Conservation (phyloP, 768 basidiomycete genomes). For the Tylopilus sp. region DNA sequence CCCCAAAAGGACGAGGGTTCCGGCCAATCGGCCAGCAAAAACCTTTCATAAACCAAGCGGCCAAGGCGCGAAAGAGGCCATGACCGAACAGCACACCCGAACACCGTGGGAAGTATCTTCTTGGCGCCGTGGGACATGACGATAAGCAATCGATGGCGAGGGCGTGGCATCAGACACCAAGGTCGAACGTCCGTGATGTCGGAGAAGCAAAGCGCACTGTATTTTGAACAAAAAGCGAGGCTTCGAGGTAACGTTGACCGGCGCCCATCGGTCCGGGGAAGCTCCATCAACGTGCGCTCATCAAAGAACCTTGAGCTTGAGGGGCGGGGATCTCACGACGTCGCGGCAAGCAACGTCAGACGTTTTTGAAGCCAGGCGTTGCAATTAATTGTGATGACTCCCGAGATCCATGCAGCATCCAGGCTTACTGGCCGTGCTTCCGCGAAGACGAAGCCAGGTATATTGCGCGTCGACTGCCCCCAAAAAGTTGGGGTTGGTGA, state of each 20-base stretch:
- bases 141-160: neutral
- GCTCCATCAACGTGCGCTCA: neutral
- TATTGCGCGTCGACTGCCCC: neutral
- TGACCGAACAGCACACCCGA: neutral
- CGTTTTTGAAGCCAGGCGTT: neutral
- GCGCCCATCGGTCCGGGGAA: neutral
- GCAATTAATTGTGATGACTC: neutral
- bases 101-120: neutral
- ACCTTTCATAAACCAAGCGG: neutral
- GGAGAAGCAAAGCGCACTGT: neutral
- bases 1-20: neutral
- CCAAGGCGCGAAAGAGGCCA: neutral
- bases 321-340: slow-evolving; percentile 1
- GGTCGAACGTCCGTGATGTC: neutral
- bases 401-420: neutral
- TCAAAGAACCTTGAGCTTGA: neutral
- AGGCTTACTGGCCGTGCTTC: neutral
- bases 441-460: neutral
- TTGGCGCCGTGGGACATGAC: neutral
- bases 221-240: neutral
- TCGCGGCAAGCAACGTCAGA: slow-evolving; percentile 1
- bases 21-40: neutral
- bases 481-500: neutral
- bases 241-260: neutral
- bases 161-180: neutral